These are phyloP conservation scores for Tylopilus felleus DNA, from an alignment of 768 basidiomycete genomes.

Conservation along the genomic window DNA sequence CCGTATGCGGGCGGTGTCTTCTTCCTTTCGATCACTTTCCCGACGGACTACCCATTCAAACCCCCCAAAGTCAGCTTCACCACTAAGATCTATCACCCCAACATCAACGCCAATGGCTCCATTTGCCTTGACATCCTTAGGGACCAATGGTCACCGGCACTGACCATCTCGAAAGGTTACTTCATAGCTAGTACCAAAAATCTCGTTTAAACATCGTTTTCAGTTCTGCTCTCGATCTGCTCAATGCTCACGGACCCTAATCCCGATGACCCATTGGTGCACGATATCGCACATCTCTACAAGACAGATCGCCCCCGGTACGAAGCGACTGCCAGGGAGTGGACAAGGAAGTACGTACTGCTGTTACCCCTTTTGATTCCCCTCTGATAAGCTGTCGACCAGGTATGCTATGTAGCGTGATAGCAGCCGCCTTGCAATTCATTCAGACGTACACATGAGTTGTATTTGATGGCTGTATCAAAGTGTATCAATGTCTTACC, in stretches of 20 bases:
- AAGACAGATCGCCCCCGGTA: slow-evolving; percentile 98
- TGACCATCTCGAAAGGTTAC: slow-evolving; percentile 98
- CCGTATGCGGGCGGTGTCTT: slow-evolving; percentile 99
- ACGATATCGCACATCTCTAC: slow-evolving; percentile 98
- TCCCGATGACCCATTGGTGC: slow-evolving; percentile 97
- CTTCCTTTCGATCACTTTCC: slow-evolving; percentile 93
- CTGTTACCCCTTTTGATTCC: neutral
- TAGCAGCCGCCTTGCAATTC: slow-evolving; percentile 23
- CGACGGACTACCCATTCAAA: slow-evolving; percentile 99
- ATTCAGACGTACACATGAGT: slow-evolving; percentile 23
- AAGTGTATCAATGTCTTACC: slow-evolving; percentile 33
- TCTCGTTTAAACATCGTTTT: neutral
- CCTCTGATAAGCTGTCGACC: neutral
- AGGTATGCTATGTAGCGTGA: slow-evolving; percentile 55
- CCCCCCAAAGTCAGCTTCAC: slow-evolving; percentile 99
- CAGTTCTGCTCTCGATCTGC: slow-evolving; percentile 95
- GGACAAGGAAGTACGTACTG: slow-evolving; percentile 91
- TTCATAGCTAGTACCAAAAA: neutral
- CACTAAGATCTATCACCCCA: slow-evolving; percentile 99
- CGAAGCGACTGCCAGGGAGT: slow-evolving; percentile 97
- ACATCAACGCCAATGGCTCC: slow-evolving; percentile 99
- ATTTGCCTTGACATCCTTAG: slow-evolving; percentile 98
- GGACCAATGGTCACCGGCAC: slow-evolving; percentile 98
- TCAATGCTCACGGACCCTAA: slow-evolving; percentile 99
- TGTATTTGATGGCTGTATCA: slow-evolving; percentile 31